Evolutionary conservation across 805 yeast genomes (phyloP).

Genomic region (Saturnispora quitensis): DNA sequence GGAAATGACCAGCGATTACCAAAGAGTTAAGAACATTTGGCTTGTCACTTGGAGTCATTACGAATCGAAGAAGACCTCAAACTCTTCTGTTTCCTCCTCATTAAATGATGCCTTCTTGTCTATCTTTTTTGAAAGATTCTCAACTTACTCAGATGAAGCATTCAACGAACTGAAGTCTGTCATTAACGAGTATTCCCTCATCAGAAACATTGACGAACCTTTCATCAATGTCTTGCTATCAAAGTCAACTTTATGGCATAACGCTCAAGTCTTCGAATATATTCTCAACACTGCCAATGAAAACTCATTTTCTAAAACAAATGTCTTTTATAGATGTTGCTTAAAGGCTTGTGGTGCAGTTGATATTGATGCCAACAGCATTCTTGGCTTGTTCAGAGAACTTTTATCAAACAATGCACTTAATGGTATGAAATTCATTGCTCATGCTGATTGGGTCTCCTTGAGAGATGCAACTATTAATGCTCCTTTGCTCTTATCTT

Average conservation of each 20-base stretch:
- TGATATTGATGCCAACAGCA: constrained; percentile 43
- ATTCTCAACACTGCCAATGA: constrained; percentile 50
- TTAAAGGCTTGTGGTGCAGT: constrained; percentile 67
- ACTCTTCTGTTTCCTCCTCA: constrained; percentile 64
- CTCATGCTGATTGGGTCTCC: constrained; percentile 81
- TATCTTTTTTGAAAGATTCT: constrained; percentile 54
- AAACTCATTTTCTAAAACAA: constrained; percentile 50
- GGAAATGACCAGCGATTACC: constrained; percentile 47
- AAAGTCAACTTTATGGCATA: constrained; percentile 59
- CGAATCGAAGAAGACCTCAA: constrained; percentile 38
- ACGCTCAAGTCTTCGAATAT: constrained; percentile 53
- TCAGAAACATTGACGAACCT: constrained; percentile 65
- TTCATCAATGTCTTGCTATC: constrained; percentile 70
- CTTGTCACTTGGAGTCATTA: constrained; percentile 49
- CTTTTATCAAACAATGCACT: constrained; percentile 36
- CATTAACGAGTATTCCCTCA: constrained; percentile 44
- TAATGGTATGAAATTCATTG: constrained; percentile 52
- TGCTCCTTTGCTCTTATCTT: constrained; percentile 29
- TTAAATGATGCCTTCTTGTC: constrained; percentile 61
- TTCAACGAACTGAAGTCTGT: constrained; percentile 47
- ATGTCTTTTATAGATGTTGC: constrained; percentile 62
- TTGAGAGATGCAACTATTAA: constrained; percentile 65
- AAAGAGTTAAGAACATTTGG: constrained; percentile 55
- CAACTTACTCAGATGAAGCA: constrained; percentile 44
- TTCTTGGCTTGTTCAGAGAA: constrained; percentile 32